Evolutionary conservation across 768 basidiomycete genomes (phyloP).

Genomic region (Suillus clintonianus): DNA sequence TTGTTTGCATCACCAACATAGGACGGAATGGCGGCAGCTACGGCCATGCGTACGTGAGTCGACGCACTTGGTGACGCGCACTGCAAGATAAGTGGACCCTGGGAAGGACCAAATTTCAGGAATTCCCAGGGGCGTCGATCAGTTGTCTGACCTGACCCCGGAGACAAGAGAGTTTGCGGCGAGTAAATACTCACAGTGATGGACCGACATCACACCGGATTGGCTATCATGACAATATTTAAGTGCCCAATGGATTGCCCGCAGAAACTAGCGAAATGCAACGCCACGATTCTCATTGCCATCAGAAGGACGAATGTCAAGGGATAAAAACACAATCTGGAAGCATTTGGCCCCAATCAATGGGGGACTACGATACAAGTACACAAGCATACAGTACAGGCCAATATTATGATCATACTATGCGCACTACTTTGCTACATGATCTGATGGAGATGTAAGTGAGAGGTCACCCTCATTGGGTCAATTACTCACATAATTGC

Average conservation of each 20-base stretch:
- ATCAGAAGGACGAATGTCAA: not conserved
- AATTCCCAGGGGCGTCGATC: constrained; percentile 51
- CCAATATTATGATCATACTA: constrained; percentile 1
- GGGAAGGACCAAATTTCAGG: constrained; percentile 44
- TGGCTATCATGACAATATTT: not conserved
- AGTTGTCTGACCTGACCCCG: constrained; percentile 47
- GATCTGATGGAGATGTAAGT: constrained; percentile 20
- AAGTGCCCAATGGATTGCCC: not conserved
- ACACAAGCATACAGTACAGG: not conserved
- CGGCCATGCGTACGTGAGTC: no score
- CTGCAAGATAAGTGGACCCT: no score
- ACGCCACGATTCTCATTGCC: no score
- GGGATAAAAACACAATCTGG: not conserved
- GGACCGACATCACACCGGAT: not conserved
- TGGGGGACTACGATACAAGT: not conserved
- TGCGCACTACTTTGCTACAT: constrained; percentile 16
- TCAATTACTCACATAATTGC: constrained; percentile 34
- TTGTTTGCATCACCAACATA: no score
- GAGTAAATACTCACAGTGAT: constrained; percentile 25
- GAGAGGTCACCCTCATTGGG: not conserved
- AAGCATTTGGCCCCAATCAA: not conserved
- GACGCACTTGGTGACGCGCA: no score
- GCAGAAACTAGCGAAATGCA: not conserved
- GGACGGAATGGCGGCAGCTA: no score
- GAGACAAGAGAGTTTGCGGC: constrained; percentile 56